A percentile compares a stretch with the other conserved stretches of the same genome.
Evolutionary conservation across 257 asterid genomes (phyloP).

Genomic region (Solanum stenotomum): DNA sequence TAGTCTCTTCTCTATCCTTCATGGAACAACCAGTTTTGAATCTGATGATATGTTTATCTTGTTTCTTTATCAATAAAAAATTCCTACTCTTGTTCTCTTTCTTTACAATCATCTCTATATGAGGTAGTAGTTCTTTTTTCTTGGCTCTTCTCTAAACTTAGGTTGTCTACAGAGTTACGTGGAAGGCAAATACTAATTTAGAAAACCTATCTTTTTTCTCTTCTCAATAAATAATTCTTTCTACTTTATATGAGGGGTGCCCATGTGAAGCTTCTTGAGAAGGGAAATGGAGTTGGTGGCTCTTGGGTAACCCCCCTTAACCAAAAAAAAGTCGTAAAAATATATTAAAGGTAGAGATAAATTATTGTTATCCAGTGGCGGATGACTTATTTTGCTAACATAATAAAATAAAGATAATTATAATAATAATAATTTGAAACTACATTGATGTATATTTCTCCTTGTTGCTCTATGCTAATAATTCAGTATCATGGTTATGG

Average conservation of each 20-base stretch:
- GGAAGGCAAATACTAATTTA: not conserved
- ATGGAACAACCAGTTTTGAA: not conserved
- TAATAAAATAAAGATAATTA: not conserved
- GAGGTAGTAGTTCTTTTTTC: not conserved
- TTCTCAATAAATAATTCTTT: not conserved
- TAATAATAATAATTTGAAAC: not conserved
- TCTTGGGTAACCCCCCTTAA: not conserved
- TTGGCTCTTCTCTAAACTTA: not conserved
- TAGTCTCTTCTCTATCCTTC: not conserved
- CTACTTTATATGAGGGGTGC: not conserved
- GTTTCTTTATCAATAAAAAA: not conserved
- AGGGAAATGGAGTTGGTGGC: not conserved
- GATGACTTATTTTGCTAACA: not conserved
- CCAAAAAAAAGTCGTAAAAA: not conserved
- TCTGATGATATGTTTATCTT: not conserved
- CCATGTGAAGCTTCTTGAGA: not conserved
- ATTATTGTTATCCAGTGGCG: not conserved
- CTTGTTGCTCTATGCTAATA: not conserved
- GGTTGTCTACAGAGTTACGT: not conserved
- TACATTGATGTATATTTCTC: not conserved
- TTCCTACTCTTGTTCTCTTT: not conserved
- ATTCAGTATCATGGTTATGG: not conserved
- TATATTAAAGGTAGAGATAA: not conserved
- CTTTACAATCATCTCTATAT: not conserved
- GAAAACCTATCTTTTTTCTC: not conserved